A percentile compares a stretch with the other conserved stretches of the same genome.
Conservation (phyloP, 305 asterid genomes). For the Nicotiana rustica region DNA sequence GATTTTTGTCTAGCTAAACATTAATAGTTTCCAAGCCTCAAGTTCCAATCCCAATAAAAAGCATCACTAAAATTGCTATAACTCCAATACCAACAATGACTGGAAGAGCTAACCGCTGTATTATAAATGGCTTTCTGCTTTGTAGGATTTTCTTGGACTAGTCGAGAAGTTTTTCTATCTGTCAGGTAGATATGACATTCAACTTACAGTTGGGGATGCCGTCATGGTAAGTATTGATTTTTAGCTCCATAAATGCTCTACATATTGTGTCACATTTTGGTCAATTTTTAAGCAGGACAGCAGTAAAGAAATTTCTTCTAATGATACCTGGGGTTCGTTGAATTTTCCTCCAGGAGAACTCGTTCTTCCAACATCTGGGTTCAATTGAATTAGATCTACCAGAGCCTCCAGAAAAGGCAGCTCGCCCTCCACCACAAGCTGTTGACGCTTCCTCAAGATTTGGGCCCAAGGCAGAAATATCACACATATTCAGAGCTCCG, state of each 20-base stretch:
- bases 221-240: constrained; percentile 68
- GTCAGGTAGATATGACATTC: constrained; percentile 84
- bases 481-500: constrained; percentile 87
- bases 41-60: constrained; percentile 10
- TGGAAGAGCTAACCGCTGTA: constrained; percentile 25
- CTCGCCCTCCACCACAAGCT: constrained; percentile 82
- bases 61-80: constrained; percentile 27
- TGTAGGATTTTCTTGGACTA: constrained; percentile 96
- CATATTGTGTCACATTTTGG: constrained; percentile 10
- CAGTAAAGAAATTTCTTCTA: constrained; percentile 8
- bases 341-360: constrained; percentile 78
- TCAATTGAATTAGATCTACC: constrained; percentile 88
- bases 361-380: constrained; percentile 82
- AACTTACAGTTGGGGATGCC: constrained; percentile 87
- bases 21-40: background rate
- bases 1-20: background rate
- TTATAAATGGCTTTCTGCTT: constrained; percentile 42
- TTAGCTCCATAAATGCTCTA: constrained; percentile 21
- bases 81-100: background rate
- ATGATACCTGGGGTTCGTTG: background rate
- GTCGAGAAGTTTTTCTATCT: constrained; percentile 90
- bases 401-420: constrained; percentile 87
- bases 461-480: constrained; percentile 88
- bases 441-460: constrained; percentile 75
- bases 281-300: background rate